These are phyloP conservation scores for Ganoderma meredithae DNA, from an alignment of 1,284 basidiomycete genomes.

Conservation along the genomic window DNA sequence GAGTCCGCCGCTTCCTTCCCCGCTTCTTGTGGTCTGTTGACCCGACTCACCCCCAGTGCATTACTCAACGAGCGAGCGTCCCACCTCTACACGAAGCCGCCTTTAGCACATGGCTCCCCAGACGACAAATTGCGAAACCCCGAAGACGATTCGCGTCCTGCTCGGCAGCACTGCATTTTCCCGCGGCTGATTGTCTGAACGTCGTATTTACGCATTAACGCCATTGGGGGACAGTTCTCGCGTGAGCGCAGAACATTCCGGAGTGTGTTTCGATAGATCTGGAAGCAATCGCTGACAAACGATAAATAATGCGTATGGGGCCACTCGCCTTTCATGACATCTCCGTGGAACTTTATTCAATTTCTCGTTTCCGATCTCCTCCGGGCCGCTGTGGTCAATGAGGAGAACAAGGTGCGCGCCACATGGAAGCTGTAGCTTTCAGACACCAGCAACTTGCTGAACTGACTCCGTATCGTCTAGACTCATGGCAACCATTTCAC, in stretches of 20 bases:
- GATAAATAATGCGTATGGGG: neutral
- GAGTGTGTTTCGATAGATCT: conserved; percentile 1
- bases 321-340: conserved; percentile 1
- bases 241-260: conserved; percentile 1
- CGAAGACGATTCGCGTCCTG: neutral
- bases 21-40: conserved; percentile 11
- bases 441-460: neutral
- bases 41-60: neutral
- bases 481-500: neutral
- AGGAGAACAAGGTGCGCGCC: neutral
- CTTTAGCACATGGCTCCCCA: neutral
- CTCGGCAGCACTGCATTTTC: neutral
- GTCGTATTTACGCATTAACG: conserved; percentile 33
- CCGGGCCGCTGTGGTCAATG: neutral
- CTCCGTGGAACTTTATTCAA: neutral
- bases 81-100: neutral
- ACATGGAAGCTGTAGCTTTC: neutral
- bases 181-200: neutral
- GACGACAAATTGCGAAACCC: neutral
- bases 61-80: neutral
- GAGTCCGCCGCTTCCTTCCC: conserved; percentile 6
- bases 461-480: neutral
- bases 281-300: conserved; percentile 4
- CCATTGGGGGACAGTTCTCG: conserved; percentile 16
- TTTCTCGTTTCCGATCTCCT: neutral